Evolutionary conservation across 179 eudicot genomes (phyloP).

Genomic region (Patellifolia procumbens): DNA sequence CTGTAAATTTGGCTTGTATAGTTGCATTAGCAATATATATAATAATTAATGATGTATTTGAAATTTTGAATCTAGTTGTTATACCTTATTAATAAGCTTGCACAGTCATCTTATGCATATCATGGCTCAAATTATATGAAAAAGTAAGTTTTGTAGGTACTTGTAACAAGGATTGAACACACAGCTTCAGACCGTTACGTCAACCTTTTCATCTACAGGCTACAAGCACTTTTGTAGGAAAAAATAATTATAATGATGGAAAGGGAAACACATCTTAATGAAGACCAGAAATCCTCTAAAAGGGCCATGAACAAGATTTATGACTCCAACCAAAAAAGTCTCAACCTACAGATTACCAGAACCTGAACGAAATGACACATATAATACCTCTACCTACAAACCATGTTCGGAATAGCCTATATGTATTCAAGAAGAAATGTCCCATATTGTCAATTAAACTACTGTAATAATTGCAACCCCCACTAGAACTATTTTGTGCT

Average conservation of each 20-base stretch:
- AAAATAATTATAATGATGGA: too few species aligned
- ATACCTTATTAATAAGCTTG: neutral
- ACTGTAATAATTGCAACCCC: neutral
- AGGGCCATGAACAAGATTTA: neutral
- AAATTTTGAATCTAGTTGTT: neutral
- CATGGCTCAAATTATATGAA: neutral
- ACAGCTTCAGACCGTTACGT: neutral
- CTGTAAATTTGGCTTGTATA: too few species aligned
- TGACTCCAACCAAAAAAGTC: neutral
- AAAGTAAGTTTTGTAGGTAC: too few species aligned
- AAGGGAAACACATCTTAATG: neutral
- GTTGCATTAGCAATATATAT: too few species aligned
- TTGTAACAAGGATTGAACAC: neutral
- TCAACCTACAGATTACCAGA: neutral
- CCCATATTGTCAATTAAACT: too few species aligned
- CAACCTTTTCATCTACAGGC: too few species aligned
- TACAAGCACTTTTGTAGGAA: neutral
- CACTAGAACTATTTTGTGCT: neutral
- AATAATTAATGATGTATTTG: neutral
- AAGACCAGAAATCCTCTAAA: neutral
- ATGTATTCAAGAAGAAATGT: too few species aligned
- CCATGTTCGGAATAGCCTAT: too few species aligned
- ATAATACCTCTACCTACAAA: too few species aligned
- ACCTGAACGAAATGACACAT: too few species aligned
- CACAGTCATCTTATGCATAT: neutral